phyloP scores from a whole-genome alignment of 306 rosid genomes.

The Datisca glomerata region DNA sequence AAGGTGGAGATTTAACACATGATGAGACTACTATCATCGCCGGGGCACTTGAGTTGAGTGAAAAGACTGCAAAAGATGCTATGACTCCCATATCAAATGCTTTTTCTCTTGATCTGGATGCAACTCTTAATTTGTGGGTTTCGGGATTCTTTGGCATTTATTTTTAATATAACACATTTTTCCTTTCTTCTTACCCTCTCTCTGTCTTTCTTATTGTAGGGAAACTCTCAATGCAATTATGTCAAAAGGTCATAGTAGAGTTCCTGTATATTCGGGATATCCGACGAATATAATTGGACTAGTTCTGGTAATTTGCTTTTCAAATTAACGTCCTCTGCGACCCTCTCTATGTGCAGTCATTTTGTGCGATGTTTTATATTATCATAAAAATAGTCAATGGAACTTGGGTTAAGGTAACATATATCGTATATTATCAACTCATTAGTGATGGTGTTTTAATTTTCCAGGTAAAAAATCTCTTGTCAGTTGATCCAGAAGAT shows the following conservation, averaged over 20 bases:
- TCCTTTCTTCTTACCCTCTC: slow-evolving; percentile 15
- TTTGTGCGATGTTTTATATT: too few species aligned
- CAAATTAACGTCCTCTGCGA: too few species aligned
- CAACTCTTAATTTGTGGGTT: slow-evolving; percentile 84
- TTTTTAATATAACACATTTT: slow-evolving; percentile 9
- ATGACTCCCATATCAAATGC: slow-evolving; percentile 93
- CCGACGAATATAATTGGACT: slow-evolving; percentile 78
- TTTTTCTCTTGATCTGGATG: slow-evolving; percentile 93
- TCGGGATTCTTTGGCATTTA: slow-evolving; percentile 20
- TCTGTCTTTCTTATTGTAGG: slow-evolving; percentile 32
- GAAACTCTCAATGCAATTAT: slow-evolving; percentile 75
- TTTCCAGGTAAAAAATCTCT: slow-evolving; percentile 84
- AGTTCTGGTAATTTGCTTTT: slow-evolving; percentile 64
- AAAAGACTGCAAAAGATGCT: slow-evolving; percentile 95
- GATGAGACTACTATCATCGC: slow-evolving; percentile 96
- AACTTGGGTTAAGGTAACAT: too few species aligned
- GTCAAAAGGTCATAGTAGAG: slow-evolving; percentile 93
- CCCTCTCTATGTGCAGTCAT: too few species aligned
- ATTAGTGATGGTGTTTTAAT: too few species aligned
- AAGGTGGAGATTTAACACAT: slow-evolving; percentile 96
- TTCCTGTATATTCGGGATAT: slow-evolving; percentile 74
- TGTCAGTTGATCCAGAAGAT: slow-evolving; percentile 64
- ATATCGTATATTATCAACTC: too few species aligned
- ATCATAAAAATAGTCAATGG: too few species aligned
- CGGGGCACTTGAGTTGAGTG: slow-evolving; percentile 97